Conservation (phyloP, 208 protist species). For the Acanthamoeba healyi region DNA sequence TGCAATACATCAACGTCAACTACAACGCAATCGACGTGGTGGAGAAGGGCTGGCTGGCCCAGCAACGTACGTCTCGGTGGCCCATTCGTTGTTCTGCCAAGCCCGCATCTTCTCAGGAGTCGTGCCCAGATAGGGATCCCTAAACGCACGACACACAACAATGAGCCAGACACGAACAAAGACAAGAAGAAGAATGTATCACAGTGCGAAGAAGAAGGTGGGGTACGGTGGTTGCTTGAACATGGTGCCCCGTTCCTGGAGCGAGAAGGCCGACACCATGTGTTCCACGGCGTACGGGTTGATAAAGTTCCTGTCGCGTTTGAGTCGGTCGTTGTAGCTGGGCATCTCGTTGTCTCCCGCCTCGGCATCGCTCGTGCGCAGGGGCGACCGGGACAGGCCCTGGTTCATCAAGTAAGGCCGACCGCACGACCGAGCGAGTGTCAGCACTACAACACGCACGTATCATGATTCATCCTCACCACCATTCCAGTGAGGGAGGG, state of each 20-base stretch:
- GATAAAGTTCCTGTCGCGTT: constrained; percentile 30
- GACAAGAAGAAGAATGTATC: too few species aligned
- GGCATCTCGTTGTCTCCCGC: neutral
- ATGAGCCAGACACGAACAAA: neutral
- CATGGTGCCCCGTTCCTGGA: constrained; percentile 57
- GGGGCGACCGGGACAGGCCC: neutral
- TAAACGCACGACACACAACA: too few species aligned
- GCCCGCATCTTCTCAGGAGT: constrained; percentile 56
- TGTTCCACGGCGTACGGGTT: constrained; percentile 46
- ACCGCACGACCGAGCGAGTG: neutral
- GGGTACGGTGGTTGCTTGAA: constrained; percentile 45
- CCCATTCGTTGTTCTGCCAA: constrained; percentile 68
- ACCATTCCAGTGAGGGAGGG: too few species aligned
- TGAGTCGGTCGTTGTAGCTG: constrained; percentile 19
- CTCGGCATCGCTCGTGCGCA: neutral
- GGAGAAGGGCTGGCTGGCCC: too few species aligned
- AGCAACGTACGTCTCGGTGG: constrained; percentile 43
- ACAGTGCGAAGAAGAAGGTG: too few species aligned
- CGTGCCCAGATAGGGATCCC: too few species aligned
- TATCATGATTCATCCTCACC: too few species aligned
- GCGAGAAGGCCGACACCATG: constrained; percentile 35
- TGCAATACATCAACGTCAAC: neutral
- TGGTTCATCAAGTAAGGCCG: neutral
- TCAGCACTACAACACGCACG: neutral
- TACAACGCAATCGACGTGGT: neutral